These are phyloP conservation scores for Aspergillus felis DNA, from an alignment of 2,329 filamentous ascomycete genomes.

Conservation along the genomic window DNA sequence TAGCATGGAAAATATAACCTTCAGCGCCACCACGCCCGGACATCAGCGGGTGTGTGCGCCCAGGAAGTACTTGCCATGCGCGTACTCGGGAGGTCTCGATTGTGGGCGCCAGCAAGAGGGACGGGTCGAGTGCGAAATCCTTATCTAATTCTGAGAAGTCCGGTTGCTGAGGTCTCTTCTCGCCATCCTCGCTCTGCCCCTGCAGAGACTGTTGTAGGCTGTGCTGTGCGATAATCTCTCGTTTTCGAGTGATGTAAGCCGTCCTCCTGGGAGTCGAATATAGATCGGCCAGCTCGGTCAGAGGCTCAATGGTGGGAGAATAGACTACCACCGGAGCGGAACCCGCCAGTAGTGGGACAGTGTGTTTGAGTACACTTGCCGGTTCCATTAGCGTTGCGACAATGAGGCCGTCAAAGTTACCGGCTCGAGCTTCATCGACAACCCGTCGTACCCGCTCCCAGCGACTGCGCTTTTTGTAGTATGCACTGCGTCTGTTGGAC, in stretches of 20 bases:
- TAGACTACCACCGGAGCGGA: conserved; percentile 85
- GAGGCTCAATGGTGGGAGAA: conserved; percentile 72
- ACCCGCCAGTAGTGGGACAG: conserved; percentile 75
- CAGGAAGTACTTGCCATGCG: conserved; percentile 86
- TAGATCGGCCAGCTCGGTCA: conserved; percentile 72
- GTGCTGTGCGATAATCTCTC: conserved; percentile 13
- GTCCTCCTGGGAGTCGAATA: conserved; percentile 77
- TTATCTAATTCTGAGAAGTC: conserved; percentile 37
- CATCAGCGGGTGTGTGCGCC: conserved; percentile 92
- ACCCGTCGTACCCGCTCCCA: conserved; percentile 71
- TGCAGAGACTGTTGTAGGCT: conserved; percentile 9
- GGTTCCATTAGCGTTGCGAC: conserved; percentile 81
- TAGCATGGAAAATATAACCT: conserved; percentile 83
- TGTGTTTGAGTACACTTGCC: conserved; percentile 66
- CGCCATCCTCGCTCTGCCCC: conserved; percentile 5
- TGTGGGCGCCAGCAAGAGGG: conserved; percentile 70
- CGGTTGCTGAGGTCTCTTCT: conserved; percentile 26
- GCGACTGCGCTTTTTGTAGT: conserved; percentile 82
- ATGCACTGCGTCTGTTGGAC: conserved; percentile 74
- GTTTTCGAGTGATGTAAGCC: conserved; percentile 56
- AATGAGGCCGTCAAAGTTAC: conserved; percentile 78
- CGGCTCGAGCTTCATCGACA: conserved; percentile 69
- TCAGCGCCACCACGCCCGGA: conserved; percentile 81
- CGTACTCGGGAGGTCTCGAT: conserved; percentile 77
- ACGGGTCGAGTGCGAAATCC: conserved; percentile 85